Conservation (phyloP, 306 rosid genomes). For the Vigna hirtella region DNA sequence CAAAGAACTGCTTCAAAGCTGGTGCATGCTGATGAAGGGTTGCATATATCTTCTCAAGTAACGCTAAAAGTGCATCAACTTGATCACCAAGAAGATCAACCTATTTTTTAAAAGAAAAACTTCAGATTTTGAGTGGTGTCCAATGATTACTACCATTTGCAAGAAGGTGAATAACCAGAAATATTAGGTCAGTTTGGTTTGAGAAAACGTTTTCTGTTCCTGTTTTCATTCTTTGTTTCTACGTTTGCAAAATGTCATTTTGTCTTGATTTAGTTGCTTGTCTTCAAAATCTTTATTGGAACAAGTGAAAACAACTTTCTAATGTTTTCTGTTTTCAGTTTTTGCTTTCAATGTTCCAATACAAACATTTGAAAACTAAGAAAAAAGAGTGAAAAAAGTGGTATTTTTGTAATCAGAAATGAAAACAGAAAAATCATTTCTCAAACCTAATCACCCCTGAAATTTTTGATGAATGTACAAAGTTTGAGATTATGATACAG, state of each 20-base stretch:
- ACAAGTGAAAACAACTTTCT: not conserved
- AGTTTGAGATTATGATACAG: slow-evolving; percentile 14
- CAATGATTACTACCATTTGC: not conserved
- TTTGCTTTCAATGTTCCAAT: not conserved
- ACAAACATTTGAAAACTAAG: not conserved
- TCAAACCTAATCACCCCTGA: not conserved
- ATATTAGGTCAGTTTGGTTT: not conserved
- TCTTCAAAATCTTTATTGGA: not conserved
- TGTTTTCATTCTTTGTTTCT: too few species aligned
- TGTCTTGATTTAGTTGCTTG: too few species aligned
- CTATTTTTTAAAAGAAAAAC: slow-evolving; percentile 44
- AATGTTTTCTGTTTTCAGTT: not conserved
- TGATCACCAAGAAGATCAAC: slow-evolving; percentile 96
- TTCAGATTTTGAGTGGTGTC: slow-evolving; percentile 17
- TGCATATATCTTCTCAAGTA: slow-evolving; percentile 69
- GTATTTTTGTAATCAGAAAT: not conserved
- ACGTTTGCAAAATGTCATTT: not conserved
- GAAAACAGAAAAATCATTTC: not conserved
- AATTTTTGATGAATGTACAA: not conserved
- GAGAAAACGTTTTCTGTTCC: too few species aligned
- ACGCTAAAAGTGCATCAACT: slow-evolving; percentile 70
- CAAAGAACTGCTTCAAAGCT: slow-evolving; percentile 61
- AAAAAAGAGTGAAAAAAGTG: not conserved
- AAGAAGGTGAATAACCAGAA: not conserved
- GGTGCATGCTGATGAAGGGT: slow-evolving; percentile 66